A percentile compares a stretch with the other conserved stretches of the same genome.
Conservation (phyloP, 306 rosid species). For the Lablab purpureus region DNA sequence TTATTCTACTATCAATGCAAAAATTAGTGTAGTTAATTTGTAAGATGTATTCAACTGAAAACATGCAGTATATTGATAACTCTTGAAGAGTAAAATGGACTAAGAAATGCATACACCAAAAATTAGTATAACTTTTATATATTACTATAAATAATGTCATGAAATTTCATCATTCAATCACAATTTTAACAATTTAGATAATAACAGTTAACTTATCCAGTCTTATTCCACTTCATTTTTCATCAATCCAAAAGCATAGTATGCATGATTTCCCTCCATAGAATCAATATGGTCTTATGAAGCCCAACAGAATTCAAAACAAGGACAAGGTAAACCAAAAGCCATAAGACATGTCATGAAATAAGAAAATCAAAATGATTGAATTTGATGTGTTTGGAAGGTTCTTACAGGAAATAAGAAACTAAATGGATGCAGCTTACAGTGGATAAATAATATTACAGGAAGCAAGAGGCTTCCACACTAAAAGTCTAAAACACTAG, state of each 20-base stretch:
- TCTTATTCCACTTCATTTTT: not conserved
- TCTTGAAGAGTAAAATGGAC: no score
- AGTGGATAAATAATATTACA: conserved; percentile 44
- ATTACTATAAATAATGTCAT: no score
- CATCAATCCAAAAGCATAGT: not conserved
- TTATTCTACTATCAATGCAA: no score
- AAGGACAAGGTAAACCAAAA: not conserved
- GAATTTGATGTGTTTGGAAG: conserved; percentile 26
- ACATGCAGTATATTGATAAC: no score
- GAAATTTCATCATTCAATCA: not conserved
- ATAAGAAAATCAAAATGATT: not conserved
- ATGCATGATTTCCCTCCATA: not conserved
- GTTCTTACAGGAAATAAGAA: conserved; percentile 55
- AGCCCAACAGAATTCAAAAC: not conserved
- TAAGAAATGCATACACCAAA: no score
- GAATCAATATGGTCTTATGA: not conserved
- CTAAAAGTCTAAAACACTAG: conserved; percentile 44
- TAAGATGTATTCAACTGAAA: no score
- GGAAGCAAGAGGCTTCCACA: conserved; percentile 71
- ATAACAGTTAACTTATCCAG: not conserved
- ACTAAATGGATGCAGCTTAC: conserved; percentile 45
- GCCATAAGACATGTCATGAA: not conserved
- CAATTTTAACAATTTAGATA: not conserved
- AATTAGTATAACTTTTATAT: no score
- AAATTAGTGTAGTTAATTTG: no score